Evolutionary conservation across 2,329 filamentous ascomycete species (phyloP).

Genomic region (Colletotrichum spaethianum): DNA sequence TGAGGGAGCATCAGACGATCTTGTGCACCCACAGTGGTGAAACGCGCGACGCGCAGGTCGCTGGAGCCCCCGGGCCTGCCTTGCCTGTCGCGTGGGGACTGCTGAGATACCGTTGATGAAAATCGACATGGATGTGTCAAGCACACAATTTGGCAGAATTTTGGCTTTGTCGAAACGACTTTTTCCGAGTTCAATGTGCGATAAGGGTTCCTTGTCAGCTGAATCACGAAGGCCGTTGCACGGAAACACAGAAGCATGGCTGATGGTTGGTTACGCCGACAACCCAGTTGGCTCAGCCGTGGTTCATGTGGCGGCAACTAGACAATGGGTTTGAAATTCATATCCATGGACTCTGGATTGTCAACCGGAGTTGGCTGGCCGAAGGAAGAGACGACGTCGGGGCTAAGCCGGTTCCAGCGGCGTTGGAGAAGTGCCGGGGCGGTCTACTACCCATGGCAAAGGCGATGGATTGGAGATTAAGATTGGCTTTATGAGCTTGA

Average conservation of each 20-base stretch:
- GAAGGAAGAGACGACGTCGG: not conserved
- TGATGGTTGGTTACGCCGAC: not conserved
- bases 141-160: conserved; percentile 4
- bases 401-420: conserved; percentile 37
- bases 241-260: not conserved
- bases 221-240: not conserved
- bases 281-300: not conserved
- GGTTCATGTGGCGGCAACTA: conserved; percentile 2
- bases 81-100: conserved; percentile 27
- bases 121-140: conserved; percentile 22
- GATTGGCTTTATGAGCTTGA: conserved; percentile 40
- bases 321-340: not conserved
- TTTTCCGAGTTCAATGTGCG: not conserved
- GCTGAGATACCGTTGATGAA: conserved; percentile 22
- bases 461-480: conserved; percentile 30
- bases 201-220: conserved; percentile 22
- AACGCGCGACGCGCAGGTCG: conserved; percentile 31
- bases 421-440: conserved; percentile 23
- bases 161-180: conserved; percentile 12
- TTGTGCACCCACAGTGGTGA: conserved; percentile 35
- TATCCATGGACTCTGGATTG: not conserved
- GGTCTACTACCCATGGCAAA: too few species aligned
- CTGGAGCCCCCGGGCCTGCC: conserved; percentile 10
- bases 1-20: conserved; percentile 37
- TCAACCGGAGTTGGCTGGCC: not conserved